A percentile compares a stretch with the other conserved stretches of the same genome.
Evolutionary conservation across 192 early-diverging fungal genomes (phyloP).

Genomic region (Umbelopsis vinacea): DNA sequence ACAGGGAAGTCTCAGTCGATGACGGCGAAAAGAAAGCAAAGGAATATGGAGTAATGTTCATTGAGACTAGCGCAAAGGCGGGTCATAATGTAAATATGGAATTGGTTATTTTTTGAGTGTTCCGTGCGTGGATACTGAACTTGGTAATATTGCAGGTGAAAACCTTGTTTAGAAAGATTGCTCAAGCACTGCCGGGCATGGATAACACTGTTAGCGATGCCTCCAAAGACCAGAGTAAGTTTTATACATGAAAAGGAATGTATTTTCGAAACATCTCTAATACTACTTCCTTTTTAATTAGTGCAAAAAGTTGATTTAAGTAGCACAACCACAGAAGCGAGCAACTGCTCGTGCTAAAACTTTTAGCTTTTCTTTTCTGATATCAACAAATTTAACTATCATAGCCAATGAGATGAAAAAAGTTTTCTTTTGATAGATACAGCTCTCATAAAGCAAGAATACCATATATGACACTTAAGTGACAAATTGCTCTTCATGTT

Average conservation of each 20-base stretch:
- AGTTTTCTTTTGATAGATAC: too few relatives aligned
- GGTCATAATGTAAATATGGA: conserved; percentile 81
- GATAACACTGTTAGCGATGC: conserved; percentile 67
- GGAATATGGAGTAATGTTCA: conserved; percentile 97
- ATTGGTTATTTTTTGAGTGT: background rate
- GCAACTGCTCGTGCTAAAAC: conserved; percentile 37
- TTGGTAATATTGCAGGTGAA: conserved; percentile 61
- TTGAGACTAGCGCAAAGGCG: conserved; percentile 99
- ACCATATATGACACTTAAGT: too few relatives aligned
- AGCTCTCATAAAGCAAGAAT: too few relatives aligned
- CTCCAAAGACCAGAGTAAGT: conserved; percentile 31
- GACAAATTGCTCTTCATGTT: too few relatives aligned
- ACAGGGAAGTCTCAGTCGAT: conserved; percentile 89
- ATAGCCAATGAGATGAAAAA: background rate
- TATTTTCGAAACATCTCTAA: background rate
- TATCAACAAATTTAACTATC: background rate
- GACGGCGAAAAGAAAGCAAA: conserved; percentile 98
- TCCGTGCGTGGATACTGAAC: background rate
- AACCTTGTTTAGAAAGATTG: conserved; percentile 95
- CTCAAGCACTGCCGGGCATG: conserved; percentile 86
- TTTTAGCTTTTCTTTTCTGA: background rate
- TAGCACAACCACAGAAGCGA: conserved; percentile 28
- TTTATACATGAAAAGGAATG: background rate
- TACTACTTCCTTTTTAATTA: background rate
- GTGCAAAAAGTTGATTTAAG: conserved; percentile 43